Evolutionary conservation across 148 eudicot species (phyloP), one percentile per base, ranked within the genome.

Genomic region (Rhododendron molle): DNA sequence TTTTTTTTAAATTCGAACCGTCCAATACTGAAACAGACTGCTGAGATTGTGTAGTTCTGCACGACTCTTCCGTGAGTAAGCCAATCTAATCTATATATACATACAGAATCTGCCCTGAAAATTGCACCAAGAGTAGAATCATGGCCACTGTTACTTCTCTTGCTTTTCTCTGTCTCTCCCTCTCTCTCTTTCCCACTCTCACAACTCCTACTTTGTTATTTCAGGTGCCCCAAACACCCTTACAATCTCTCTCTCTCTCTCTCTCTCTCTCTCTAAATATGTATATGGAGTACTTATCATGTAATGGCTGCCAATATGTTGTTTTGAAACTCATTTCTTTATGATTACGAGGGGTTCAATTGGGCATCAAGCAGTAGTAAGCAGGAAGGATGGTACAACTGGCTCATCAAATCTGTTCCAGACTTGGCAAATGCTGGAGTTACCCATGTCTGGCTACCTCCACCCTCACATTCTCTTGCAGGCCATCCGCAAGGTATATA

Each of bases 371-470:
- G 60, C 20, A 34, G 36, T 34, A 91, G 87, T 23, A 89, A 91
- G 73, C 88, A 84, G 87, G 93, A 94, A n/a, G 98, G 95, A 56
- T 88, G 91, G 86, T 95, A 95, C 87, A 93, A 93, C 78, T 89
- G 90, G 2, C 90, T 95, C 8, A 38, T 84, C 12, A 81, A 81
- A 76, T 62, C 80, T 13, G 88, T 93, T 6, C 87, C 88, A 18
- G 96, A 91, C 62, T 47, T 95, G 40, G 92, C 91, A 15, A 79
- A 32, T 26, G 98, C 94, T 2, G 93, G 94, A 0, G 85, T 95
- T 38, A 94, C 94, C 43, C 98, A 95, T 87, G 89, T 95, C 76
- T 95, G 98, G 98, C 91, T 95, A 7, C 98, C 98, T 26, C 96
- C 98, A n/a, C 87, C 95, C 40, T 89, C 94, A 32, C 96, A 95